Conservation (phyloP, 805 yeast species). For the Deakozyma indianensis region DNA sequence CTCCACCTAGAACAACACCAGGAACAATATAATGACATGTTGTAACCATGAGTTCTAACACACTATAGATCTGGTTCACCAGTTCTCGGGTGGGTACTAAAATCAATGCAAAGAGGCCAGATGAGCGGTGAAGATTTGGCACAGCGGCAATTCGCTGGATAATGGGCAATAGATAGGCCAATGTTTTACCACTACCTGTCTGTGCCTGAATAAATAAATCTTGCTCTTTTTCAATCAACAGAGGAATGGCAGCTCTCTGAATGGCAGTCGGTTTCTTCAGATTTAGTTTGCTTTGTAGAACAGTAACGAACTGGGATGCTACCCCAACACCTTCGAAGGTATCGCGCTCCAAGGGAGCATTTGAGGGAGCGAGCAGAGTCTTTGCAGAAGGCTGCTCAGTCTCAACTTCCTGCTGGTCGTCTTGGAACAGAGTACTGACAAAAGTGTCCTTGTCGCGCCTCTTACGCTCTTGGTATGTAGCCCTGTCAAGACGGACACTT, state of each 20-base stretch:
- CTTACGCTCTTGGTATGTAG: not conserved
- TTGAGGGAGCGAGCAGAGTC: constrained; percentile 41
- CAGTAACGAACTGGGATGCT: constrained; percentile 34
- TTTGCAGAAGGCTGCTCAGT: not conserved
- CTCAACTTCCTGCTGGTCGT: not conserved
- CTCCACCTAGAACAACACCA: constrained; percentile 95
- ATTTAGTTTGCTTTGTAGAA: constrained; percentile 40
- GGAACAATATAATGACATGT: constrained; percentile 86
- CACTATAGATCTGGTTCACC: constrained; percentile 78
- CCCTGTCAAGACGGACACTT: not conserved
- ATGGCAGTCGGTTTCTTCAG: constrained; percentile 59
- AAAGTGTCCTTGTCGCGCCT: not conserved
- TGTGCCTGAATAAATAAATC: constrained; percentile 91
- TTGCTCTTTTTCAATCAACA: constrained; percentile 27
- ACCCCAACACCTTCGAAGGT: constrained; percentile 64
- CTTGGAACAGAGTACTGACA: not conserved
- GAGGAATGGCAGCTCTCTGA: constrained; percentile 70
- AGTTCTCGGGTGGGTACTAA: constrained; percentile 91
- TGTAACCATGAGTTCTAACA: constrained; percentile 54
- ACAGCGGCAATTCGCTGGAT: constrained; percentile 54
- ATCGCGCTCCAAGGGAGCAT: constrained; percentile 68
- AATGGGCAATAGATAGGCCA: constrained; percentile 77
- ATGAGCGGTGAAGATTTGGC: constrained; percentile 34
- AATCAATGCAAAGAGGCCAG: constrained; percentile 81
- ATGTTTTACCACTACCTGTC: constrained; percentile 96